These are phyloP conservation scores for Pseudogymnoascus destructans DNA, from an alignment of 2,329 filamentous ascomycete species.

Conservation along the genomic window DNA sequence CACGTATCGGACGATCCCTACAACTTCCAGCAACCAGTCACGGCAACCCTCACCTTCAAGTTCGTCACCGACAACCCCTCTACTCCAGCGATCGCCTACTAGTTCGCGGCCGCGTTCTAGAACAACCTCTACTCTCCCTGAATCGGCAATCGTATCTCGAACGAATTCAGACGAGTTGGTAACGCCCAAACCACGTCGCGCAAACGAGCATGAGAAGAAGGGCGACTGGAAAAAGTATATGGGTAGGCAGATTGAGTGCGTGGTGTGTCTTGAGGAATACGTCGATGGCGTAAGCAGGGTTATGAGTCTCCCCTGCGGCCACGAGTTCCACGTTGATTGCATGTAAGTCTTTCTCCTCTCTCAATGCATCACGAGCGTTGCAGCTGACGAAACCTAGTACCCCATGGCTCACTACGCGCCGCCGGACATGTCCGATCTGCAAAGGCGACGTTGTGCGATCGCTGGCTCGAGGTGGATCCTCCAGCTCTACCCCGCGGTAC, in stretches of 20 bases:
- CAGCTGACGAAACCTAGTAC: conserved; percentile 43
- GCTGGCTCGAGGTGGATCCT: conserved; percentile 35
- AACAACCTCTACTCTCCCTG: conserved; percentile 48
- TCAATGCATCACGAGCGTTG: conserved; percentile 10
- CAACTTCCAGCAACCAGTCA: conserved; percentile 40
- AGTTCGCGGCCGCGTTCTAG: conserved; percentile 49
- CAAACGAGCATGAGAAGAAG: conserved; percentile 36
- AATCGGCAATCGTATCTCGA: conserved; percentile 34
- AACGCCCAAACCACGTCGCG: conserved; percentile 17
- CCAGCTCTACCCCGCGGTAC: conserved; percentile 21
- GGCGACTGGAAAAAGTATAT: conserved; percentile 53
- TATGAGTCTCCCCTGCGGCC: conserved; percentile 93
- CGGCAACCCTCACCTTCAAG: conserved; percentile 49
- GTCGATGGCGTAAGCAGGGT: conserved; percentile 86
- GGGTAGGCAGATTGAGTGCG: conserved; percentile 69
- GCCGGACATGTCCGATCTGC: conserved; percentile 96
- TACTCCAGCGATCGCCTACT: conserved; percentile 49
- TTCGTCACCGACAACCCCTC: conserved; percentile 63
- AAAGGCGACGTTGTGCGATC: conserved; percentile 87
- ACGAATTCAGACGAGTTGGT: conserved; percentile 29
- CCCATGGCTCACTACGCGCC: conserved; percentile 88
- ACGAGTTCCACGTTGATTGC: conserved; percentile 96
- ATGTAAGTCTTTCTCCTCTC: conserved; percentile 56
- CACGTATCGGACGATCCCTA: conserved; percentile 77
- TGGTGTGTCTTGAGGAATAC: conserved; percentile 94